These are phyloP conservation scores for Yamadazyma laniorum DNA, from an alignment of 805 yeast genomes.

Conservation along the genomic window DNA sequence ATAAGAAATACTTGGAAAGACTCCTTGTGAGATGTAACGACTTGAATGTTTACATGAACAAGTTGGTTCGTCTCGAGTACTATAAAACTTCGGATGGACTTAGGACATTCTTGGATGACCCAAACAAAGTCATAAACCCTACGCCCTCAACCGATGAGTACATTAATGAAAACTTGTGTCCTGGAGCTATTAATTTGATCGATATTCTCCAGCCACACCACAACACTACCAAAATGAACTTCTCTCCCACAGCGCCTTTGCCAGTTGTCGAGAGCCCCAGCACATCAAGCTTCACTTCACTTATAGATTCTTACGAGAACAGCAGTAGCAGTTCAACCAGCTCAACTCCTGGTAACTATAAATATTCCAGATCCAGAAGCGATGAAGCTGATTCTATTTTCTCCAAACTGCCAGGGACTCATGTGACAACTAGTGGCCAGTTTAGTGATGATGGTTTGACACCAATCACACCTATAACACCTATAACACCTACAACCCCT, in stretches of 20 bases:
- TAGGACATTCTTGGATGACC: conserved; percentile 28
- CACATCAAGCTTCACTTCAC: conserved; percentile 24
- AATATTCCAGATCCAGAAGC: conserved; percentile 1
- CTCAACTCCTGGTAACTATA: not conserved
- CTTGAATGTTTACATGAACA: conserved; percentile 25
- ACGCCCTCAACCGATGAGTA: conserved; percentile 15
- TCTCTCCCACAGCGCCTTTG: conserved; percentile 25
- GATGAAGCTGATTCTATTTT: conserved; percentile 5
- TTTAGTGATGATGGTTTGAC: conserved; percentile 1
- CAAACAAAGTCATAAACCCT: conserved; percentile 6
- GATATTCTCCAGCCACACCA: conserved; percentile 11
- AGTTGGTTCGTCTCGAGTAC: conserved; percentile 18
- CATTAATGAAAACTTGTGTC: conserved; percentile 19
- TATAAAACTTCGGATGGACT: conserved; percentile 27
- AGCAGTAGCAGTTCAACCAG: not conserved
- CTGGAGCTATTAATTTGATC: conserved; percentile 20
- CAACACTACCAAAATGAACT: conserved; percentile 11
- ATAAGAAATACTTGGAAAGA: conserved; percentile 15
- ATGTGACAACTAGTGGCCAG: not conserved
- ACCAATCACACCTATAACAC: conserved; percentile 12
- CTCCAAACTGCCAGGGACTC: conserved; percentile 10
- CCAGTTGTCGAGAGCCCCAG: conserved; percentile 19
- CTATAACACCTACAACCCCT: conserved; percentile 9
- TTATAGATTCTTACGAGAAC: conserved; percentile 30
- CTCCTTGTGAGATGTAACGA: conserved; percentile 22